Evolutionary conservation across 306 rosid species (phyloP).

Genomic region (Alnus glutinosa): DNA sequence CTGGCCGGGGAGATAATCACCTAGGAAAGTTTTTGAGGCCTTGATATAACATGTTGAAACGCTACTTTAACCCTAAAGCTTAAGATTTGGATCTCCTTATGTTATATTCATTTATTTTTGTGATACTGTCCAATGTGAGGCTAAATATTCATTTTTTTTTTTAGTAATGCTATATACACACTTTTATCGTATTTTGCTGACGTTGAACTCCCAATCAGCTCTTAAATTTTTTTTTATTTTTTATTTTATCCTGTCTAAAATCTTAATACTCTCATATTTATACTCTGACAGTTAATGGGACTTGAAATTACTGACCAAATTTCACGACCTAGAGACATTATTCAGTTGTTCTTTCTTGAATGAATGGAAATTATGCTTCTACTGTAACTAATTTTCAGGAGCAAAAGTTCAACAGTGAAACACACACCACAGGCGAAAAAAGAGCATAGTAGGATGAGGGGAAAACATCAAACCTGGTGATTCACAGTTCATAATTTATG

Average conservation of each 20-base stretch:
- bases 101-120: too few species aligned
- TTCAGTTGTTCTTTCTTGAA: not conserved
- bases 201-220: too few species aligned
- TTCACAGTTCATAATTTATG: not conserved
- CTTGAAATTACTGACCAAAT: not conserved
- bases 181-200: too few species aligned
- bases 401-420: not conserved
- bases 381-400: not conserved
- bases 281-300: not conserved
- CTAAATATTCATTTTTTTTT: too few species aligned
- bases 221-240: too few species aligned
- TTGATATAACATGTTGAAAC: not conserved
- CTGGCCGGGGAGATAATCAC: too few species aligned
- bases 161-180: too few species aligned
- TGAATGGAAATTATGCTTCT: not conserved
- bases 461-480: constrained; percentile 1
- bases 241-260: too few species aligned
- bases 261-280: too few species aligned
- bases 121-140: too few species aligned
- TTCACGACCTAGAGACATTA: not conserved
- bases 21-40: too few species aligned
- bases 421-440: not conserved
- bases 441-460: not conserved
- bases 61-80: not conserved
- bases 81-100: not conserved